Evolutionary conservation across 2,329 filamentous ascomycete genomes (phyloP), one percentile per base, ranked within the genome.

Genomic region (Albophoma yamanashiensis): DNA sequence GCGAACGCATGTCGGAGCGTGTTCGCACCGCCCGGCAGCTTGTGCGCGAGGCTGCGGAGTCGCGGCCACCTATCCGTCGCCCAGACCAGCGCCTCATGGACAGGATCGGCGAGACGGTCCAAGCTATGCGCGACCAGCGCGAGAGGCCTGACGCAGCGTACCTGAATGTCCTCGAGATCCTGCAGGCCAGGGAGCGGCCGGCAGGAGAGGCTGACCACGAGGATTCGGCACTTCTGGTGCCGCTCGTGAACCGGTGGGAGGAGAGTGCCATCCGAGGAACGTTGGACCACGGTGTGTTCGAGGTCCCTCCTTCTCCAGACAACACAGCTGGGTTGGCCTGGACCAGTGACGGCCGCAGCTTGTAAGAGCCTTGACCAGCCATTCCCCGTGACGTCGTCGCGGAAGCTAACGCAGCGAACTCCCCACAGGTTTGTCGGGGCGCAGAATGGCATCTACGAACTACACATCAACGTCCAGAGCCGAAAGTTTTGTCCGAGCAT

Each of bases 371-470:
- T 11, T 52, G 43, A 12, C 17, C 43, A 25, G 58, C 7, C 55
- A 53, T 12, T 45, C 25, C 34, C 4, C 58, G 3, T 22, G 9
- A 12, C 12, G 12, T 11, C 9, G n/a, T 36, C n/a, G 31, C 31
- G 9, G 14, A 36, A 36, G 50, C 50, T 36, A 53, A 53, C 31
- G 3, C 31, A 12, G 11, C 20, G 7, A 14, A 2, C 22, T 47
- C 22, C 17, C 11, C 31, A 22, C 36, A 88, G 85, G 59, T 87
- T 82, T 66, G 76, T 87, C 47, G 85, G 82, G 25, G 82, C 84
- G 40, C 86, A 90, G 68, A 85, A 89, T 65, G 89, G 89, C 60
- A 87, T 92, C 59, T 90, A 90, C 67, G 88, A 92, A 73, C 84
- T 90, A 66, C 81, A 80, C 40, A 79, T 92, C 64, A 86, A 91